A percentile compares a stretch with the other conserved stretches of the same genome.
Evolutionary conservation across 805 yeast genomes (phyloP).

Genomic region (Saturnispora halmiae): DNA sequence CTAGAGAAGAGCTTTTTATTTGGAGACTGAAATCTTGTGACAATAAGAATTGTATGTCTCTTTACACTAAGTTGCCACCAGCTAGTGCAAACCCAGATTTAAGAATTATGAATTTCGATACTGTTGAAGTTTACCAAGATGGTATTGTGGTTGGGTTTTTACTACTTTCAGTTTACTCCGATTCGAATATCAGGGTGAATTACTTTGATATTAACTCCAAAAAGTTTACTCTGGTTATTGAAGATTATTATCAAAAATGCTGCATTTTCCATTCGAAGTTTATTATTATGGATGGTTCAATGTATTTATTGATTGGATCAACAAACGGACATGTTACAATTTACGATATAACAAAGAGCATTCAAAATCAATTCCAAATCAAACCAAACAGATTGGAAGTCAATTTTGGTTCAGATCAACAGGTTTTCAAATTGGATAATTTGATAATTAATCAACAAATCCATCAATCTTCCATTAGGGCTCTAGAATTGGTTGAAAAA

Average conservation of each 20-base stretch:
- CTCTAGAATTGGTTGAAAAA: constrained; percentile 31
- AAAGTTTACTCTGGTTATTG: constrained; percentile 35
- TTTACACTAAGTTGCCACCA: constrained; percentile 48
- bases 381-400: background rate
- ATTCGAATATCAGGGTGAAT: constrained; percentile 68
- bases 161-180: constrained; percentile 71
- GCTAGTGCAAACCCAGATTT: constrained; percentile 61
- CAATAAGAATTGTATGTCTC: constrained; percentile 31
- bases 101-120: constrained; percentile 79
- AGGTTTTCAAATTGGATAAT: constrained; percentile 10
- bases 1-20: constrained; percentile 78
- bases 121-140: constrained; percentile 29
- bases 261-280: constrained; percentile 64
- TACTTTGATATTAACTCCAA: constrained; percentile 32
- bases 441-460: constrained; percentile 38
- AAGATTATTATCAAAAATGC: constrained; percentile 57
- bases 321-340: constrained; percentile 75
- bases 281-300: constrained; percentile 22
- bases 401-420: background rate
- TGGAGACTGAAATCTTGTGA: constrained; percentile 47
- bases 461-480: constrained; percentile 83
- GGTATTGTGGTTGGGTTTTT: constrained; percentile 35
- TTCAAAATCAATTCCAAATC: constrained; percentile 11
- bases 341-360: constrained; percentile 41
- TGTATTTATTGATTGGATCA: constrained; percentile 48